Base-by-base conservation (phyloP, 441 rosid species). In the Pelargonium cotyledonis region DNA sequence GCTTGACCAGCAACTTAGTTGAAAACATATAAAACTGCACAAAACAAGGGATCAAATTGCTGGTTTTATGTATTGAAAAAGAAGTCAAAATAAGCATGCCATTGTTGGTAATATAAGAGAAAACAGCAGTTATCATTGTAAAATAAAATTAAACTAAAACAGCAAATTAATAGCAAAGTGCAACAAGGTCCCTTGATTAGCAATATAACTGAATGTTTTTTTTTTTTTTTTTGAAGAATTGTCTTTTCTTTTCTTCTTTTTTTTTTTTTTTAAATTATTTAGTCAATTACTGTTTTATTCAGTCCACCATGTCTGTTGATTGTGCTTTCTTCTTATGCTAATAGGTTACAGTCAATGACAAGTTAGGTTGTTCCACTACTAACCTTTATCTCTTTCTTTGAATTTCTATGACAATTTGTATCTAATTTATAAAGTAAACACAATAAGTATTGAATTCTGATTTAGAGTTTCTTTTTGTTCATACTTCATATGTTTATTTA, bases 351-450 rank as follows among this genome's bases (percentile, higher is more conserved):
- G 60, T 53, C 16, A 6, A 53, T 53, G 60, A 4, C 60, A 53
- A 53, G 60, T 15, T 53, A 53, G 60, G 60, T 15, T 53, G 60
- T 15, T 53, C 60, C 60, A 53, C 19, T 19, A 53, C 60, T 35
- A 12, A n/a, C 57, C n/a, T 53, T 53, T 53, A 15, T 15, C 15
- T 53, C 60, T 53, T 14, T 53, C 18, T 11, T 53, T 53, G 16
- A n/a, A 53, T 53, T 18, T 53, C 19, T 53, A n/a, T 53, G 15
- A 53, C 8, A n/a, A 53, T n/a, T 53, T 53, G 6, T 35, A 35
- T 35, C 38, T 53, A 53, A 0, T n/a, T n/a, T 14, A 53, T 15
- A 6, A 53, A 53, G 11, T 46, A 46, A 46, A 35, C 38, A 35
- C 4, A 46, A 14, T 46, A 46, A 46, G 51, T 14, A 46, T 46